A percentile compares a stretch with the other conserved stretches of the same genome.
Conservation (phyloP, 306 rosid genomes). For the Glycine soja region DNA sequence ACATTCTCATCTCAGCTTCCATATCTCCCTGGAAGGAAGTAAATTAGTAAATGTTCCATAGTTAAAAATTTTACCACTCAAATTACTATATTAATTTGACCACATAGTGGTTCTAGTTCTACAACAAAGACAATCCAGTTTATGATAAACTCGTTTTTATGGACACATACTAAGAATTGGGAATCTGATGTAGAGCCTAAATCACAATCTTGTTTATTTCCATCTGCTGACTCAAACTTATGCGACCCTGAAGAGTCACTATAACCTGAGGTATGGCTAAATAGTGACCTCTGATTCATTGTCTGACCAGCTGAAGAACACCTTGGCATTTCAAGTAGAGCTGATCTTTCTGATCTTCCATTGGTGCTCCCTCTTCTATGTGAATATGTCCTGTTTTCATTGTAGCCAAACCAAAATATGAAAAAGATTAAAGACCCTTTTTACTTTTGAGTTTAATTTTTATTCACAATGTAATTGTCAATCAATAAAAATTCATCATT, state of each 20-base stretch:
- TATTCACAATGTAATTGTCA: neutral
- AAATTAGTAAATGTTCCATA: neutral
- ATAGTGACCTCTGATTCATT: slow-evolving; percentile 53
- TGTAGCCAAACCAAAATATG: slow-evolving; percentile 41
- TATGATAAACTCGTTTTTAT: neutral
- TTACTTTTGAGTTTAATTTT: neutral
- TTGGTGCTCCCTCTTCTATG: slow-evolving; percentile 48
- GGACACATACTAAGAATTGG: slow-evolving; percentile 55
- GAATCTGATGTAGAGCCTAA: slow-evolving; percentile 41
- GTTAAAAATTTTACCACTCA: neutral
- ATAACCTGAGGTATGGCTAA: slow-evolving; percentile 44
- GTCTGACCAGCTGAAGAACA: slow-evolving; percentile 48
- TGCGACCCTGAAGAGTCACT: slow-evolving; percentile 36
- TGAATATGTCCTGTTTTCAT: slow-evolving; percentile 47
- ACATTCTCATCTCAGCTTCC: slow-evolving; percentile 79
- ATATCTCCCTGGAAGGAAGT: slow-evolving; percentile 61
- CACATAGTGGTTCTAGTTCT: slow-evolving; percentile 4
- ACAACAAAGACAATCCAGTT: slow-evolving; percentile 10
- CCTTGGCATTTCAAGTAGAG: slow-evolving; percentile 34
- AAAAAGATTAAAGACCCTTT: neutral
- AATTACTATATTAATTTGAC: neutral
- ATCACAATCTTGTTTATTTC: slow-evolving; percentile 51
- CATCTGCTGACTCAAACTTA: slow-evolving; percentile 56
- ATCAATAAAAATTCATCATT: neutral
- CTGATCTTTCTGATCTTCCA: slow-evolving; percentile 53